These are phyloP conservation scores for Peniophora sp. DNA, from an alignment of 1,284 basidiomycete genomes.

Conservation along the genomic window DNA sequence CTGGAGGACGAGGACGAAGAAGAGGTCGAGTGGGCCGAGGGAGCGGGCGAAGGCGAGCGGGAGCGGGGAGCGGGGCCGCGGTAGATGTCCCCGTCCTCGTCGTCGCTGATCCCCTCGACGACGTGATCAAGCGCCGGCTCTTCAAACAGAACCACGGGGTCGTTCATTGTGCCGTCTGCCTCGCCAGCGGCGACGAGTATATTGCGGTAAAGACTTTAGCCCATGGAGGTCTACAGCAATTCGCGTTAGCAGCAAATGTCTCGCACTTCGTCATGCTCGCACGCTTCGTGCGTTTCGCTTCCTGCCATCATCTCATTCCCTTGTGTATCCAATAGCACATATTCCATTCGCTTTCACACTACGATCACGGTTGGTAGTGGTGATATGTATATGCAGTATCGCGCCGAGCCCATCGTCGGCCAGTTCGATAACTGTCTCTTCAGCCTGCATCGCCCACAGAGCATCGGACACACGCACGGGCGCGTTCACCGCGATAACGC, in stretches of 20 bases:
- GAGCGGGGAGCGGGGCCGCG: conserved; percentile 40
- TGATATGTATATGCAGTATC: no score
- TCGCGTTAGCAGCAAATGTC: no score
- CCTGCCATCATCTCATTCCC: no score
- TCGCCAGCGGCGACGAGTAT: no score
- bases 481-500: conserved; percentile 75
- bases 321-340: no score
- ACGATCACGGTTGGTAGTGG: no score
- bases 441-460: conserved; percentile 95
- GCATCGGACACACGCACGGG: conserved; percentile 84
- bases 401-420: conserved; percentile 91
- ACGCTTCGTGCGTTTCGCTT: no score
- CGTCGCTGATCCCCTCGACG: conserved; percentile 17
- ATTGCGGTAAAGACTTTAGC: no score
- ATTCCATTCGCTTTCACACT: no score
- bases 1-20: conserved; percentile 34
- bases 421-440: conserved; percentile 98
- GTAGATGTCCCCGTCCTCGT: conserved; percentile 47
- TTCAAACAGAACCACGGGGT: background rate
- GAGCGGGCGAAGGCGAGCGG: conserved; percentile 26
- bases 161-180: background rate
- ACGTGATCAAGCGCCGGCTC: background rate
- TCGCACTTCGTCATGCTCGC: no score
- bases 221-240: no score
- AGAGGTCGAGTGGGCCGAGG: conserved; percentile 31